These are phyloP conservation scores for Phialophora chinensis DNA, from an alignment of 2,329 filamentous ascomycete genomes.

Conservation along the genomic window DNA sequence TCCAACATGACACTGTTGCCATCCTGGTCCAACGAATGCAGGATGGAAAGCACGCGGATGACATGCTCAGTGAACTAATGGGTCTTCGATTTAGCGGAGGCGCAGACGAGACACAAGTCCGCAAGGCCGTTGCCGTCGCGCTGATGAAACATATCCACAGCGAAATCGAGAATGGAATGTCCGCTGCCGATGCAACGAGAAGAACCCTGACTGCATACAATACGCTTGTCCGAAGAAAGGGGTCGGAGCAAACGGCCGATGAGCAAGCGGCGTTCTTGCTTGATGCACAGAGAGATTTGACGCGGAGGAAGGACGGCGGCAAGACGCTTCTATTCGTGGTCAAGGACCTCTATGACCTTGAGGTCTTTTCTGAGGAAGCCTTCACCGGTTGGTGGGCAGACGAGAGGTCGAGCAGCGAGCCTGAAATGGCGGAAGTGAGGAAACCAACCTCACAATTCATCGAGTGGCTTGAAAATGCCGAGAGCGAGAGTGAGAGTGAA, in stretches of 20 bases:
- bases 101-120: conserved; percentile 86
- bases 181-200: conserved; percentile 68
- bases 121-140: conserved; percentile 81
- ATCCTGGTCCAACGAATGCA: conserved; percentile 87
- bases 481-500: conserved; percentile 71
- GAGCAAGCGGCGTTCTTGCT: conserved; percentile 88
- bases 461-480: conserved; percentile 80
- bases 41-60: conserved; percentile 73
- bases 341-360: conserved; percentile 83
- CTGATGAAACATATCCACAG: conserved; percentile 82
- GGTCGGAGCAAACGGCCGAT: conserved; percentile 61
- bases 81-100: conserved; percentile 89
- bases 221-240: conserved; percentile 63
- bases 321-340: conserved; percentile 75
- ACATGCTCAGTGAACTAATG: conserved; percentile 92
- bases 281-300: conserved; percentile 79
- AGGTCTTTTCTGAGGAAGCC: conserved; percentile 87
- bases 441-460: conserved; percentile 78
- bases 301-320: conserved; percentile 67
- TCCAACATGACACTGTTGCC: conserved; percentile 85
- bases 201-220: conserved; percentile 69
- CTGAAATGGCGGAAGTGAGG: conserved; percentile 72
- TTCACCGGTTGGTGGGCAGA: conserved; percentile 90
- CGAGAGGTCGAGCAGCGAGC: conserved; percentile 68
- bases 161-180: conserved; percentile 63